Base-by-base conservation (phyloP, 768 basidiomycete species). In the Russula compacta region DNA sequence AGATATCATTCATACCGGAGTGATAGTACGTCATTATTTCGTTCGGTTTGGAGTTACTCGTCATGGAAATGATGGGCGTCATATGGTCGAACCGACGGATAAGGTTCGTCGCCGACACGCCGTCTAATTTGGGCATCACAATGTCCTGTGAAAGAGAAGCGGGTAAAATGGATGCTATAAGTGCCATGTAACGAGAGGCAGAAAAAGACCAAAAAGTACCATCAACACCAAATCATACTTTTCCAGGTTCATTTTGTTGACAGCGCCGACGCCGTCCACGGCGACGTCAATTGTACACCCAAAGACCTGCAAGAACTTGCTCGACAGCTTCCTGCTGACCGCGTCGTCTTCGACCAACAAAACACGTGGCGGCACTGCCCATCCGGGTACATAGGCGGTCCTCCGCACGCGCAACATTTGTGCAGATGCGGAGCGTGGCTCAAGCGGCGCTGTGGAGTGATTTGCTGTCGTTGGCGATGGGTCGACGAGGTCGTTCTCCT, bases 31-130 rank as follows among this genome's bases (percentile, higher is more conserved):
- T 90, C 83, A 95, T 85, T 64, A 95, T 87, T 72, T 95, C 89
- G 73, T 88, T 87, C 32, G 94, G 93, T 67, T 92, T 89, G 57
- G 90, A 92, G 72, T 94, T 95, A 69, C 85, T 87, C 55, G 95
- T 98, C 95, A 98, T 98, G 24, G 93, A 95, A 66, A 98, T 97
- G 71, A 98, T 98, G 5, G 95, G 95, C 44, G 95, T 97, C 77
- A 86, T 87, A 60, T 85, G 84, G 75, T 98, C 94, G 70, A 98
- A 98, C 74, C 94, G 91, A 17, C 95, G 81, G 67, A 98, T 97
- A 67, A 98, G 73, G 59, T 86, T 92, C 40, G 95, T 98, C 10
- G 95, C 95, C 3, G 87, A 86, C 32, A 94, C 84, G 33, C 93
- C 92, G 64, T 93, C 86, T 67, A 91, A 75, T 71, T 89, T 87